Base-by-base conservation (phyloP, 441 rosid species). In the Codiaeum variegatum region DNA sequence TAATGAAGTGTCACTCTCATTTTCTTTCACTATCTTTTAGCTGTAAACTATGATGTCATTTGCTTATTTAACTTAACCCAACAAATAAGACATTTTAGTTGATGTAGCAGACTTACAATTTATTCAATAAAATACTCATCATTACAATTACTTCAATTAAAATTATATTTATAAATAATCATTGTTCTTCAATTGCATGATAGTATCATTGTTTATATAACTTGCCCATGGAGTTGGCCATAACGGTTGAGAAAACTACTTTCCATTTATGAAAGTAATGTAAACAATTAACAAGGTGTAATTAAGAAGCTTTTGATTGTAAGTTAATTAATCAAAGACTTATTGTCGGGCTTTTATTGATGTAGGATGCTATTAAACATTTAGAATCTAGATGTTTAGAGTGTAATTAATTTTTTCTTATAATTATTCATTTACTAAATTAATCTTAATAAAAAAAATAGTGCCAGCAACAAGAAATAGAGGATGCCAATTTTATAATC, bases 231-330 rank as follows among this genome's bases (percentile, higher is more conserved):
- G n/a, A 18, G 34, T 72, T 80, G 81, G 84, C 65, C 81, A 82
- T 81, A 83, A 82, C 83, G 55, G 88, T 87, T 84, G 83, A 78
- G 88, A 84, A 87, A 83, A 85, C 42, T 29, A 49, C 61, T 63
- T 60, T 51, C 70, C 26, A 12, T 28, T 12, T 11, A 21, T 67
- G 46, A 47, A 60, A 49, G 62, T 66, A 32, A 62, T 49, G 51
- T 46, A 66, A 69, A 49, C 34, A 42, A 40, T 40, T 40, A 40
- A 9, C 11, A 40, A 76, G 34, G 78, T 70, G 75, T 76, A 67
- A 66, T 62, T 66, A 60, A 49, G 69, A 77, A 68, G 81, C 56
- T 42, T 61, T 56, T 26, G 29, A 8, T n/a, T 1, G 26, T 32
- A 40, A 23, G 56, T 69, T 23, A n/a, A 6, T 13, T 46, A 12